Percentiles rank a stretch among this genome's conserved stretches.
Conservation (phyloP, 2,329 filamentous ascomycete species). For the Diaporthe velutina region DNA sequence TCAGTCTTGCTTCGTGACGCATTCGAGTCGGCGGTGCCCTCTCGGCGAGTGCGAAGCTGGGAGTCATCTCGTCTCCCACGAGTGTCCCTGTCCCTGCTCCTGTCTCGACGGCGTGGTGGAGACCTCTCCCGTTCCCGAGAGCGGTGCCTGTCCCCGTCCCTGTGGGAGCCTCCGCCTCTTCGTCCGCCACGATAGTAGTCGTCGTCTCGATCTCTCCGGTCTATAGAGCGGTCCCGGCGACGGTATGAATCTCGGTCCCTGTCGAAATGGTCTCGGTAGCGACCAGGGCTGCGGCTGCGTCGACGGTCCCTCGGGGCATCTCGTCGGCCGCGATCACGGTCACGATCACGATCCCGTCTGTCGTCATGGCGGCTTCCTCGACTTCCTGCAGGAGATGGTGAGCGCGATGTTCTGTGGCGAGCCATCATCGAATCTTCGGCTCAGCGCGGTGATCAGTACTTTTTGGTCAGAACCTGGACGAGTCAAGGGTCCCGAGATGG, state of each 20-base stretch:
- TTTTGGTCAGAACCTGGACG: constrained; percentile 41
- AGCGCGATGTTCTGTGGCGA: constrained; percentile 79
- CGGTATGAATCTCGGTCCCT: constrained; percentile 67
- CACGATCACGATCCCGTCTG: constrained; percentile 66
- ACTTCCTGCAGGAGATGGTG: constrained; percentile 95
- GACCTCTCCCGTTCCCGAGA: constrained; percentile 74
- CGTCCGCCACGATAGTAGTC: constrained; percentile 72
- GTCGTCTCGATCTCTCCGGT: constrained; percentile 66
- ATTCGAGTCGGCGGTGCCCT: constrained; percentile 78
- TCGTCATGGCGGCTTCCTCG: constrained; percentile 60
- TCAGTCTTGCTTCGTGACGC: constrained; percentile 74
- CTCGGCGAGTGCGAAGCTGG: constrained; percentile 72
- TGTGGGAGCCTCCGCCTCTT: constrained; percentile 63
- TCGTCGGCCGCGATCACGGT: constrained; percentile 61
- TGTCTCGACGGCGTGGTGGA: constrained; percentile 66
- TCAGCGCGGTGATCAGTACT: constrained; percentile 51
- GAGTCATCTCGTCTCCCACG: constrained; percentile 81
- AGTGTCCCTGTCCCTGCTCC: constrained; percentile 76
- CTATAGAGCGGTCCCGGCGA: constrained; percentile 78
- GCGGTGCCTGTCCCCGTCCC: constrained; percentile 76
- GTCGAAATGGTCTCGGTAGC: constrained; percentile 68
- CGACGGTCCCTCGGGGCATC: constrained; percentile 66
- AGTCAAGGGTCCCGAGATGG: constrained; percentile 32
- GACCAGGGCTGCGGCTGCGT: constrained; percentile 70
- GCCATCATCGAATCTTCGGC: constrained; percentile 61